Base-by-base conservation (phyloP, 257 asterid species). In the Fraxinus quadrangulata region DNA sequence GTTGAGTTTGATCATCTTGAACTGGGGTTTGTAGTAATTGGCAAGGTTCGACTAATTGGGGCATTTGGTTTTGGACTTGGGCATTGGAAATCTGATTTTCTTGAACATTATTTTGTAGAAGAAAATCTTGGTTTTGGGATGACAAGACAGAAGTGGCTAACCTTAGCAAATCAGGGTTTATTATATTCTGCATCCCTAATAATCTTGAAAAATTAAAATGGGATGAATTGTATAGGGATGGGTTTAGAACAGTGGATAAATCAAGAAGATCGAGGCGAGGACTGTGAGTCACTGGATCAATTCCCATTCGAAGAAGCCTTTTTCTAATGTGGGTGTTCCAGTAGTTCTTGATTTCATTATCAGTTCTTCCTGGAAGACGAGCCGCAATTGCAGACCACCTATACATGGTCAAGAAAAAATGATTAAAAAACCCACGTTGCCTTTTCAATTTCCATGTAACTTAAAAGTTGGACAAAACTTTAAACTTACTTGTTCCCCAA, bases 341-440 rank as follows among this genome's bases (percentile, higher is more conserved):
- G 11, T 87, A 90, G 13, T 90, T 90, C 74, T 90, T 90, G 63
- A 90, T 86, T 63, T 88, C 96, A 1, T 90, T 90, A 23, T 90
- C 95, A 0, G 95, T 88, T 77, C 95, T 85, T 30, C 95, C 95
- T 0, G 96, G 93, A 65, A 90, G 85, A 0, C 91, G 85, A 33
- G 88, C 90, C 42, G 96, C 96, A 30, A 90, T 90, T 7, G 87
- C 86, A 9, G 96, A 90, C 96, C 96, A 90, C 79, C 96, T 90
- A 42, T 9, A 6, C 3, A 5, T 0, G 30, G 36, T 51, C 33
- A 28, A 17, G 66, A 54, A 23, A 71, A 70, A 21, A 70, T 24
- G 11, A 31, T 0, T 40, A 10, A 28, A 69, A 70, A 34, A 30
- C n/a, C 54, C 11, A 5, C 16, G 2, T 28, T 30, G 16, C 5